Evolutionary conservation across 78 protist species (phyloP).

Genomic region (Chrysochromulina parva): DNA sequence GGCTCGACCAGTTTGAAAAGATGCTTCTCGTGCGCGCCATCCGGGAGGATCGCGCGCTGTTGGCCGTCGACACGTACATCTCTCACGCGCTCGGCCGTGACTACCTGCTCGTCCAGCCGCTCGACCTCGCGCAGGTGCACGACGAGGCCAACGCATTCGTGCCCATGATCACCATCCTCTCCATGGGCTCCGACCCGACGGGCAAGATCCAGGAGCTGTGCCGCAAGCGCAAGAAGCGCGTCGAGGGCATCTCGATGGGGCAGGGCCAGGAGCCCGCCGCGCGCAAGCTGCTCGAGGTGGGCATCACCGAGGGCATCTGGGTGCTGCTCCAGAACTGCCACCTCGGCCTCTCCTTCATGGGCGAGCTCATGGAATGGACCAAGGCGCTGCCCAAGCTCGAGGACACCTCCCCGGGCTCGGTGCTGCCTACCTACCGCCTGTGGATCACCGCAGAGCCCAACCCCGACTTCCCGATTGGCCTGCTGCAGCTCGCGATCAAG

Average conservation of each 20-base stretch:
- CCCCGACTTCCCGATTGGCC: conserved; percentile 76
- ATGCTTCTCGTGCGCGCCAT: conserved; percentile 76
- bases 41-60: conserved; percentile 75
- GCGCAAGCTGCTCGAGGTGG: conserved; percentile 15
- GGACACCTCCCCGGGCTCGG: background rate
- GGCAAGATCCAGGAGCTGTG: conserved; percentile 46
- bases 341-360: conserved; percentile 73
- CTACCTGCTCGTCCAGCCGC: conserved; percentile 37
- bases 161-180: conserved; percentile 77
- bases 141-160: conserved; percentile 49
- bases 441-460: conserved; percentile 82
- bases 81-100: conserved; percentile 48
- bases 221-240: conserved; percentile 61
- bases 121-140: conserved; percentile 28
- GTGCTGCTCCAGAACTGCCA: conserved; percentile 90
- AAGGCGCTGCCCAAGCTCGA: conserved; percentile 29
- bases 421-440: conserved; percentile 64
- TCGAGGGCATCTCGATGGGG: conserved; percentile 81
- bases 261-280: conserved; percentile 89
- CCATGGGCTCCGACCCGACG: conserved; percentile 88
- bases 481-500: conserved; percentile 86
- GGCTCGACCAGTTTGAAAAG: conserved; percentile 52
- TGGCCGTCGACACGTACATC: conserved; percentile 59
- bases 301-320: conserved; percentile 73
- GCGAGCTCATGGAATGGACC: conserved; percentile 45